These are phyloP conservation scores for Leptosphaerulina australis DNA, from an alignment of 2,329 filamentous ascomycete genomes.

Conservation along the genomic window DNA sequence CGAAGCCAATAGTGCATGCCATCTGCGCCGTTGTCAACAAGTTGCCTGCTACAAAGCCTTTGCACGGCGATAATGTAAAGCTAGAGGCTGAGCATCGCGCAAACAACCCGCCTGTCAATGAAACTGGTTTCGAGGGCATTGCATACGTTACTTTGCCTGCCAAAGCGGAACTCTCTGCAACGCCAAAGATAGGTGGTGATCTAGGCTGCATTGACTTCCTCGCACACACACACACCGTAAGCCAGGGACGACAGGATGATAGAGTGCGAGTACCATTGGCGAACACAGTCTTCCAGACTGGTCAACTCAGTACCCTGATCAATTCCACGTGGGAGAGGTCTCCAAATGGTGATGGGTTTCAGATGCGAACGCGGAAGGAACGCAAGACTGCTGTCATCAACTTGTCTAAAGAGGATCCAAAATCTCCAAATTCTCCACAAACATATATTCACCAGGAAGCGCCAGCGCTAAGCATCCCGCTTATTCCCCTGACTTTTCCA, in stretches of 20 bases:
- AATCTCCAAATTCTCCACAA: neutral
- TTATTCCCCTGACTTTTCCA: constrained; percentile 68
- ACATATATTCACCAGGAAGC: constrained; percentile 13
- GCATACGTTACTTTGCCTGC: constrained; percentile 35
- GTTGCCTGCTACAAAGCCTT: constrained; percentile 33
- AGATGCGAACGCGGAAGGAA: neutral
- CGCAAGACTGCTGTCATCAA: neutral
- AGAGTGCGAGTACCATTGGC: constrained; percentile 68
- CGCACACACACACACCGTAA: constrained; percentile 6
- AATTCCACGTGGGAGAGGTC: constrained; percentile 30
- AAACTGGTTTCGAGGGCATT: constrained; percentile 43
- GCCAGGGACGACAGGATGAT: constrained; percentile 8
- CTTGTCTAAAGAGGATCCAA: neutral
- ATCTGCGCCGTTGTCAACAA: constrained; percentile 48
- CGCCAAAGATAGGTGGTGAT: neutral
- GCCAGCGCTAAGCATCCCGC: constrained; percentile 51
- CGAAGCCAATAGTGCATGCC: constrained; percentile 20
- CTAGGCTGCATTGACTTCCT: constrained; percentile 33
- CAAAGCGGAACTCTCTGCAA: neutral
- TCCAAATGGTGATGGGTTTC: neutral
- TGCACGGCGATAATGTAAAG: neutral
- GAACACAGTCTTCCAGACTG: constrained; percentile 79
- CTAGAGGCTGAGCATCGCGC: neutral
- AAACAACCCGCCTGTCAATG: constrained; percentile 21
- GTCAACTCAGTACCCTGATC: constrained; percentile 49